Base-by-base conservation (phyloP, 495 filamentous ascomycete species). In the Daldinia bambusicola region DNA sequence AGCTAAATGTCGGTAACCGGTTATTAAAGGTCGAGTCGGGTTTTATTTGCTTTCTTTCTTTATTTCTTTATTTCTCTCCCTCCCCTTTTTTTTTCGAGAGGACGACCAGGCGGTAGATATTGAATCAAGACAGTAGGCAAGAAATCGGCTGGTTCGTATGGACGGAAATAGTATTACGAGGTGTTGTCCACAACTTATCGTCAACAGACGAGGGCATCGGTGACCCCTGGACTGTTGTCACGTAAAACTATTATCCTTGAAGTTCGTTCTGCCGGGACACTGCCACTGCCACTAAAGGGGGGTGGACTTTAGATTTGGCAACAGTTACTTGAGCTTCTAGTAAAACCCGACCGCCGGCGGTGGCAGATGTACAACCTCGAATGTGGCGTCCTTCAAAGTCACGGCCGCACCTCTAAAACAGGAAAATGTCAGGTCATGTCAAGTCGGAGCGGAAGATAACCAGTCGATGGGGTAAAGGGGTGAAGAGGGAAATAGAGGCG, bases 191-290 rank as follows among this genome's bases (percentile, higher is more conserved):
- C 50, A 31, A 34, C 51, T 53, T 59, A 56, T 68, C 41, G 63
- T 59, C 53, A 65, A 74, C 38, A 48, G 38, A 52, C 18, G 56
- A 62, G 58, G 70, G 66, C 69, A 73, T 69, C 43, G 57, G 56
- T 22, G 50, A 22, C 14, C 56, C 52, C 52, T 69, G 32, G 32
- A 61, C 26, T 3, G 26, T 26, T 26, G 3, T 1, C 26, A 53
- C 60, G 22, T 20, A 38, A 40, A 22, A 13, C 51, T 31, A 12
- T 43, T 34, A 20, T 41, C 18, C 14, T 70, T 41, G 26, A 45
- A 34, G 41, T 55, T 37, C 53, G 61, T 31, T 16, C 55, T 51
- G 20, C 53, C 14, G 38, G 34, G 34, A 7, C 34, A 36, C 26
- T 26, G 26, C 9, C 34, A 36, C 34, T 36, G 52, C 34, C 43